Percentiles rank a stretch among this genome's conserved stretches.
Evolutionary conservation across 306 rosid genomes (phyloP).

Genomic region (Trifolium dubium): DNA sequence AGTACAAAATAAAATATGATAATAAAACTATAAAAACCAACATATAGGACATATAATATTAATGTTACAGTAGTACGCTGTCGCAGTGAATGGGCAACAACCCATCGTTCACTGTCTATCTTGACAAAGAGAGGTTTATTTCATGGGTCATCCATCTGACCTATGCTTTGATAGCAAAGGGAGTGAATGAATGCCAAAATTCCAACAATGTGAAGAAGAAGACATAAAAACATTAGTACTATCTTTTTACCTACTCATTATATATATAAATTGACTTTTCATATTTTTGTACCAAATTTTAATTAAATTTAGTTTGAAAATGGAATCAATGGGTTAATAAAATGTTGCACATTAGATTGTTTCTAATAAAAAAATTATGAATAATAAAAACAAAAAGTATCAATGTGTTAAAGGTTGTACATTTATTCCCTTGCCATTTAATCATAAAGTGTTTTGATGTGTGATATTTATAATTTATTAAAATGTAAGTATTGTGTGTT

Average conservation of each 20-base stretch:
- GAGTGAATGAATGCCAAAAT: slow-evolving; percentile 28
- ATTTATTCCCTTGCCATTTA: too few relatives aligned
- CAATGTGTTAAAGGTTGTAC: too few relatives aligned
- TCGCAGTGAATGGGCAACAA: slow-evolving; percentile 51
- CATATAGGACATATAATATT: not conserved
- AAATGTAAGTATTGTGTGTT: too few relatives aligned
- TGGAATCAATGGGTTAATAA: too few relatives aligned
- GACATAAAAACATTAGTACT: not conserved
- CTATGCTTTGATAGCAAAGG: slow-evolving; percentile 36
- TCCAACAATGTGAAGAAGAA: not conserved
- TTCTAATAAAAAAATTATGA: too few relatives aligned
- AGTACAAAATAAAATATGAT: too few relatives aligned
- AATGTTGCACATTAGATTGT: too few relatives aligned
- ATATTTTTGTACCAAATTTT: not conserved
- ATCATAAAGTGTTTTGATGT: too few relatives aligned
- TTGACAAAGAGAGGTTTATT: slow-evolving; percentile 30
- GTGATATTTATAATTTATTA: too few relatives aligned
- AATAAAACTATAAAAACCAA: not conserved
- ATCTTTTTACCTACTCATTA: not conserved
- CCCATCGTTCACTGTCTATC: slow-evolving; percentile 49
- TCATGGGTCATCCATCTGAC: slow-evolving; percentile 45
- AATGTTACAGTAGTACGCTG: not conserved
- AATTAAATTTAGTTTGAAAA: not conserved
- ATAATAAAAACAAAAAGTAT: too few relatives aligned
- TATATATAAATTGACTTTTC: not conserved